Base-by-base conservation (phyloP, 78 protist genomes). In the Guillardia theta region DNA sequence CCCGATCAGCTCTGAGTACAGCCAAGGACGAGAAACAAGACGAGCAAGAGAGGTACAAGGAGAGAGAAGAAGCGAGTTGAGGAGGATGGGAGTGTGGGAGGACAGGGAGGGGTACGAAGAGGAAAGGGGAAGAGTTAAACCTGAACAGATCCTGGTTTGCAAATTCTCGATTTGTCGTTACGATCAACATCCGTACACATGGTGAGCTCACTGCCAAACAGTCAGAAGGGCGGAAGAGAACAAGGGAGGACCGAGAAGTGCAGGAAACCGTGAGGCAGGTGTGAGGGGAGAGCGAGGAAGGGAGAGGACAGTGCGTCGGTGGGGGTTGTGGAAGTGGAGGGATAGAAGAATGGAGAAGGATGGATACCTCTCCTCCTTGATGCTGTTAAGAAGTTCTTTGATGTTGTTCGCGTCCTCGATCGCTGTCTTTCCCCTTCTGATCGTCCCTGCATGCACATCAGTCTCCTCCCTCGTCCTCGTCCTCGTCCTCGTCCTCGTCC, bases 121-220 rank as follows among this genome's bases (percentile, higher is more conserved):
- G n/a, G n/a, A 27, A 6, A 24, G 2, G 70, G 70, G 39, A 24
- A 58, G 6, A 58, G 27, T 3, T 6, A 30, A 27, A 70, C 83
- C 83, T 70, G 9, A 24, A 70, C 83, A 33, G 45, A 33, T 12
- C 83, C 83, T 1, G 83, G 92, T 41, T 22, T 22, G 90, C 94
- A 93, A 80, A 93, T 93, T 22, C 94, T 76, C 36, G 80, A 48
- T 45, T 93, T 93, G 95, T 93, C 95, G 95, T 93, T 93, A 37
- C 95, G 95, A 83, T 93, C 95, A 39, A 93, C 95, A 92, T 93
- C 95, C 19, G 95, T 93, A 83, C 95, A 80, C 94, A 92, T 92
- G 37, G 94, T 92, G n/a, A 92, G 94, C 94, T 92, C 94, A 2
- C 58, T n/a, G n/a, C n/a, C n/a, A n/a, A n/a, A n/a, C n/a, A n/a